Conservation (phyloP, 2,329 filamentous ascomycete species). For the Neonectria ditissima region DNA sequence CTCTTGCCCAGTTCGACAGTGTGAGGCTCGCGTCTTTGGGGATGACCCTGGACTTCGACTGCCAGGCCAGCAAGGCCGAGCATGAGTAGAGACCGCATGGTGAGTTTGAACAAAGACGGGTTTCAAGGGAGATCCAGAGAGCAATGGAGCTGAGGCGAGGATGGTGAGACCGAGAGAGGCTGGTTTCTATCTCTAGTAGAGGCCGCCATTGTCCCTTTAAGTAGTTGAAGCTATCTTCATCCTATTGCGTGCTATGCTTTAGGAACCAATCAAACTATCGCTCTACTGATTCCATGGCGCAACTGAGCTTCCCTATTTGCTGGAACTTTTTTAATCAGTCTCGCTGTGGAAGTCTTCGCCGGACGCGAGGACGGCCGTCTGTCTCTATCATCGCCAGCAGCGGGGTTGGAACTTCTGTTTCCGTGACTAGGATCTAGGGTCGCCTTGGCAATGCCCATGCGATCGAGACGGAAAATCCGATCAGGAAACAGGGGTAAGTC, state of each 20-base stretch:
- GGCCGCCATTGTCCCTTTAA: background rate
- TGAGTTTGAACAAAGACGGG: background rate
- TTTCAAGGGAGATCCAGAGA: background rate
- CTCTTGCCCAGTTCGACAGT: constrained; percentile 43
- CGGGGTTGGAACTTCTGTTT: constrained; percentile 22
- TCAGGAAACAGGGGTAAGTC: background rate
- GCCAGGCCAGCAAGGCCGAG: constrained; percentile 51
- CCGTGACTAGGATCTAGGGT: background rate
- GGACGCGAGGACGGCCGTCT: constrained; percentile 8
- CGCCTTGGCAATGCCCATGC: background rate
- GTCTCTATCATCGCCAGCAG: background rate
- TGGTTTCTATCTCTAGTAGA: background rate
- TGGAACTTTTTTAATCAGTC: constrained; percentile 10
- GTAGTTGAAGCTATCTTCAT: background rate
- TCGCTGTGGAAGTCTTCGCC: constrained; percentile 5
- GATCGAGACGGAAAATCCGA: constrained; percentile 13
- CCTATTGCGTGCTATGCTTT: background rate
- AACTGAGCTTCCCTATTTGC: constrained; percentile 19
- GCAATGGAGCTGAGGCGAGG: background rate
- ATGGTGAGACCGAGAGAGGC: background rate
- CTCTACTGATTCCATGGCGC: background rate
- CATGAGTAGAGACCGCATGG: constrained; percentile 50
- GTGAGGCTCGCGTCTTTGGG: constrained; percentile 43
- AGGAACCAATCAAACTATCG: background rate
- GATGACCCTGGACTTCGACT: constrained; percentile 48